These are phyloP conservation scores for Heritiera littoralis DNA, from an alignment of 345 rosid genomes.

Conservation along the genomic window DNA sequence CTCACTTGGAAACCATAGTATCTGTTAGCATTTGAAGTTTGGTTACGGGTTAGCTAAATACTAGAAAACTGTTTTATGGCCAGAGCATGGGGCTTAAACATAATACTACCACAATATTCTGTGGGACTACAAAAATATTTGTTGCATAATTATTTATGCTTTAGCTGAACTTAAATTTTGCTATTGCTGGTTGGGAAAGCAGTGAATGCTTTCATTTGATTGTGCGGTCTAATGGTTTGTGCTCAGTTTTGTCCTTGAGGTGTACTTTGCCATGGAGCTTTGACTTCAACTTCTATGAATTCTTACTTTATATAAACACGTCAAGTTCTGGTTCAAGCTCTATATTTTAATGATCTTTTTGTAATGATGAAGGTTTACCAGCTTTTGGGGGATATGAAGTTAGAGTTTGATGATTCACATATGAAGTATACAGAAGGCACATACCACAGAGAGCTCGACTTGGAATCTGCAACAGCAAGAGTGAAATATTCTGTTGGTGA, in stretches of 20 bases:
- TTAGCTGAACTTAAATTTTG: background rate
- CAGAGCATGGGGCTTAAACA: background rate
- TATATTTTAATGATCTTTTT: conserved; percentile 11
- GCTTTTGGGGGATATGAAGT: conserved; percentile 74
- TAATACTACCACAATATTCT: background rate
- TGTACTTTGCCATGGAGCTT: background rate
- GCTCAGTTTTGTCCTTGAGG: background rate
- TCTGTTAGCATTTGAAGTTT: conserved; percentile 1
- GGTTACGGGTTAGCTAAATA: background rate
- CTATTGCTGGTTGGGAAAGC: background rate
- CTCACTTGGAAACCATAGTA: background rate
- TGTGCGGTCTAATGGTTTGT: background rate
- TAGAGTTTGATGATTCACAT: conserved; percentile 80
- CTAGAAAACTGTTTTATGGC: background rate
- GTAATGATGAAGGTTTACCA: conserved; percentile 68
- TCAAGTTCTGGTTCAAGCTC: conserved; percentile 31
- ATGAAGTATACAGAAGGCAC: conserved; percentile 55
- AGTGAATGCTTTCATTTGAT: background rate
- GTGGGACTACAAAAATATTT: background rate
- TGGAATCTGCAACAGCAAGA: conserved; percentile 77
- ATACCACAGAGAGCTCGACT: conserved; percentile 79
- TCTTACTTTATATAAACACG: background rate
- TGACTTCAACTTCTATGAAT: background rate
- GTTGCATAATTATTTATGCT: background rate
- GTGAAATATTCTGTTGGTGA: conserved; percentile 66